phyloP scores from a whole-genome alignment of 495 filamentous ascomycete species.

The Oidiodendron maius region DNA sequence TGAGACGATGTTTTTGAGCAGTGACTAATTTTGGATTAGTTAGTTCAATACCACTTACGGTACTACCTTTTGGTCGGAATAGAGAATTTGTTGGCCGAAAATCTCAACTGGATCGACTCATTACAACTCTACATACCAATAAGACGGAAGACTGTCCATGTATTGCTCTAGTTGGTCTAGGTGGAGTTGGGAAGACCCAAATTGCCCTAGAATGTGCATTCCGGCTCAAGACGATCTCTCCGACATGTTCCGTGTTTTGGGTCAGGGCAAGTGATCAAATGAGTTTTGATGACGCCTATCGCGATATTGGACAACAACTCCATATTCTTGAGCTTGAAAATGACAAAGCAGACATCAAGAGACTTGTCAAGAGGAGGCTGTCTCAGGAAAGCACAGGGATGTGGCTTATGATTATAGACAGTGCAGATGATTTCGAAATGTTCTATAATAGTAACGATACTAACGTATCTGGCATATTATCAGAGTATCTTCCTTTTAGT shows the following conservation, averaged over 20 bases:
- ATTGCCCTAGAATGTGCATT: slow-evolving; percentile 31
- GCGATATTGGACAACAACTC: slow-evolving; percentile 17
- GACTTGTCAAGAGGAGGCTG: slow-evolving; percentile 16
- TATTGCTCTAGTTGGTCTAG: slow-evolving; percentile 35
- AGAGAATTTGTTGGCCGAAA: background rate
- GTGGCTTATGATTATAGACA: too few species aligned
- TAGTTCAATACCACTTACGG: background rate
- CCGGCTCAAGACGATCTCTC: slow-evolving; percentile 16
- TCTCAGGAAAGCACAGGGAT: slow-evolving; percentile 11
- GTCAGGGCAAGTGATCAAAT: slow-evolving; percentile 24
- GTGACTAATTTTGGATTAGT: background rate
- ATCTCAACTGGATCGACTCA: background rate
- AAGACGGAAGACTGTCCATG: background rate
- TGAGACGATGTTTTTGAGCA: background rate
- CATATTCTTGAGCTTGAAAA: slow-evolving; percentile 8
- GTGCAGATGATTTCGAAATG: slow-evolving; percentile 37
- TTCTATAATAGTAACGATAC: slow-evolving; percentile 1
- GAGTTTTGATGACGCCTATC: too few species aligned
- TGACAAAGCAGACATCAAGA: slow-evolving; percentile 16
- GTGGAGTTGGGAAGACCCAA: slow-evolving; percentile 44
- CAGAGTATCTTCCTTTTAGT: too few species aligned
- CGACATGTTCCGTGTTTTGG: slow-evolving; percentile 26
- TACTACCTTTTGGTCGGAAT: background rate
- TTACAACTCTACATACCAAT: background rate
- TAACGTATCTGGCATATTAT: background rate